Evolutionary conservation across 2,329 filamentous ascomycete species (phyloP), one percentile per base, ranked within the genome.

Genomic region (Rutstroemia sp.): DNA sequence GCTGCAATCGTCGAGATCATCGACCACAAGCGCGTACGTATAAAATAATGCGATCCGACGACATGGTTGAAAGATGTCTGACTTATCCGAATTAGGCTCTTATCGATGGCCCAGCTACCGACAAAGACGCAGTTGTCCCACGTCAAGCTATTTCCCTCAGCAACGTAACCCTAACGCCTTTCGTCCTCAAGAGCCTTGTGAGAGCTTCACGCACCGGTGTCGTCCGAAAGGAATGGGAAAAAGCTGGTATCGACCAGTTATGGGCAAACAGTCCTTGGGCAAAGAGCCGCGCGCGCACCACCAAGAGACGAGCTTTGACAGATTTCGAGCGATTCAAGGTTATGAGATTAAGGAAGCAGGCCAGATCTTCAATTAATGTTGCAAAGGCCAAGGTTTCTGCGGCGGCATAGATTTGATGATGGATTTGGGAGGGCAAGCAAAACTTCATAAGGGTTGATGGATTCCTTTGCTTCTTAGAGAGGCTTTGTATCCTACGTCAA

Each of bases 301-400:
- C 89, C 77, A 88, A 90, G 80, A 88, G 94, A 82, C 88, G 87
- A 80, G 84, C 85, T 72, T 82, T 99, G 68, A 95, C 87, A 78
- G 94, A 99, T 84, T 99, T 99, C 75, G 94, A 99, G 83, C 88
- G 94, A 77, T 99, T 97, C 90, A 96, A 99, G 89, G 94, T 97
- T 71, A 83, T 97, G 85, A 87, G 92, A 78, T 83, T 97, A 79
- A 95, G 92, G 88, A 99, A 99, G 87, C 92, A 96, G 87, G 90
- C 92, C 76, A 89, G 92, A 75, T 97, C 95, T 80, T 92, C 96
- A 83, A 87, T 96, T 79, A 88, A 88, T 80, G 97, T 96, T 88
- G 87, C 90, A 72, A 82, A 95, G 74, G 90, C 91, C 74, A 95
- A 96, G 85, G 86, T 88, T 71, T 79, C 86, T 70, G 86, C 88